Percentiles rank a stretch among this genome's conserved stretches.
Evolutionary conservation across 352 stramenopile species (phyloP).

Genomic region (Phytophthora rubi): DNA sequence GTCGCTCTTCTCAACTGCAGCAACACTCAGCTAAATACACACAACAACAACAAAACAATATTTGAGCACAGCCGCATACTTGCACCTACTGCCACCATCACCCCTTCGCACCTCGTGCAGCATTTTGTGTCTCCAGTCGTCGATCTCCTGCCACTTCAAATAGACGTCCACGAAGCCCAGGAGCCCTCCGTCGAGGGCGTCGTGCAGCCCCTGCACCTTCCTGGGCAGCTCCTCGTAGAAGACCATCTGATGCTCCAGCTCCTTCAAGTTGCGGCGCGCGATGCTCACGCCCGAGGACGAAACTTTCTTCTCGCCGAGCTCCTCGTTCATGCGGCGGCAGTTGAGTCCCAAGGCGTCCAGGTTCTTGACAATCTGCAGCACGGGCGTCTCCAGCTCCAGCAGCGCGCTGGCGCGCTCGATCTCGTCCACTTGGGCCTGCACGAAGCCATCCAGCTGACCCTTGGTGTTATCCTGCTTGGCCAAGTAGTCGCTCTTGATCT

Average conservation of each 20-base stretch:
- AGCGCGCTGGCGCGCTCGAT: conserved; percentile 81
- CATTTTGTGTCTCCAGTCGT: conserved; percentile 87
- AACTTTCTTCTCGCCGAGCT: conserved; percentile 83
- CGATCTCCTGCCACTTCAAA: conserved; percentile 70
- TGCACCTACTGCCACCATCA: neutral
- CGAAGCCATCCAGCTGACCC: conserved; percentile 71
- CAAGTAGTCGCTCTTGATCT: conserved; percentile 87
- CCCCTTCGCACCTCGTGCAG: conserved; percentile 64
- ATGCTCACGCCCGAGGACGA: conserved; percentile 79
- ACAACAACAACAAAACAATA: conserved; percentile 1
- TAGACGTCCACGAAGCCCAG: conserved; percentile 71
- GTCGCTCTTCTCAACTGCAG: conserved; percentile 67
- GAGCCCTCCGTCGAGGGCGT: conserved; percentile 54
- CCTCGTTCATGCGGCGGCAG: conserved; percentile 84
- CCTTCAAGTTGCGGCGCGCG: conserved; percentile 78
- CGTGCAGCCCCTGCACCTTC: conserved; percentile 63
- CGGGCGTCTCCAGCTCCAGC: conserved; percentile 71
- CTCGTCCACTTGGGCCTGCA: conserved; percentile 83
- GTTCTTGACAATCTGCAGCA: conserved; percentile 68
- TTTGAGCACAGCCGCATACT: neutral
- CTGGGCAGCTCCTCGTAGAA: conserved; percentile 81
- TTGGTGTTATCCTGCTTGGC: conserved; percentile 79
- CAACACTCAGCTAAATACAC: conserved; percentile 55
- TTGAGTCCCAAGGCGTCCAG: conserved; percentile 60
- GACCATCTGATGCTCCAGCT: conserved; percentile 82